phyloP scores from a whole-genome alignment of 345 rosid genomes.

The Ceriops tagal region DNA sequence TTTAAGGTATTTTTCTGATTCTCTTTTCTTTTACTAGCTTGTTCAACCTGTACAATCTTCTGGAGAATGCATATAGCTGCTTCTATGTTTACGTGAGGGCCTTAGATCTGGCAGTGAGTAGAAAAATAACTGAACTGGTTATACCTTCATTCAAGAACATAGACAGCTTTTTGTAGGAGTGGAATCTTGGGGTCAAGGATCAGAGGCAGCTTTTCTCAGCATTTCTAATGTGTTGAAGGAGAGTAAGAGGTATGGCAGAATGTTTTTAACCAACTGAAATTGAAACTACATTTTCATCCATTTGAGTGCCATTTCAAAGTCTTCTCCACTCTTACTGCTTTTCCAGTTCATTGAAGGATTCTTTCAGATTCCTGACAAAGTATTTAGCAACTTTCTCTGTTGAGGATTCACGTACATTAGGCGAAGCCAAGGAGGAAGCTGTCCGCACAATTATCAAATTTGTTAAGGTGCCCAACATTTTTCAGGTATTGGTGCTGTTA shows the following conservation, averaged over 20 bases:
- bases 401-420: slow-evolving; percentile 56
- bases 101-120: slow-evolving; percentile 57
- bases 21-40: slow-evolving; percentile 50
- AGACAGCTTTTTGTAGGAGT: slow-evolving; percentile 87
- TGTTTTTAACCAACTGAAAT: not conserved
- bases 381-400: slow-evolving; percentile 80
- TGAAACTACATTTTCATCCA: slow-evolving; percentile 4
- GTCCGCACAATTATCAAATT: slow-evolving; percentile 68
- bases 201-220: slow-evolving; percentile 72
- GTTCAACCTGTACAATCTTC: slow-evolving; percentile 87
- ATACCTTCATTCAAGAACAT: slow-evolving; percentile 74
- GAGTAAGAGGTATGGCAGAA: slow-evolving; percentile 55
- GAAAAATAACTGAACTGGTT: slow-evolving; percentile 71
- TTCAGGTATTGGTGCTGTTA: slow-evolving; percentile 56
- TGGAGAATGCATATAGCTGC: slow-evolving; percentile 61
- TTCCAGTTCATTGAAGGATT: slow-evolving; percentile 68
- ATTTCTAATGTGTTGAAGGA: slow-evolving; percentile 69
- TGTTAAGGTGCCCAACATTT: slow-evolving; percentile 80
- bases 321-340: not conserved
- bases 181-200: slow-evolving; percentile 77
- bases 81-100: slow-evolving; percentile 82
- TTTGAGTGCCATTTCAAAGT: not conserved
- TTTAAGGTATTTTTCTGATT: slow-evolving; percentile 14
- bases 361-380: slow-evolving; percentile 69
- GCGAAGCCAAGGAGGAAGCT: slow-evolving; percentile 92